Evolutionary conservation across 1,284 basidiomycete species (phyloP).

Genomic region (Trichosporon asahii): DNA sequence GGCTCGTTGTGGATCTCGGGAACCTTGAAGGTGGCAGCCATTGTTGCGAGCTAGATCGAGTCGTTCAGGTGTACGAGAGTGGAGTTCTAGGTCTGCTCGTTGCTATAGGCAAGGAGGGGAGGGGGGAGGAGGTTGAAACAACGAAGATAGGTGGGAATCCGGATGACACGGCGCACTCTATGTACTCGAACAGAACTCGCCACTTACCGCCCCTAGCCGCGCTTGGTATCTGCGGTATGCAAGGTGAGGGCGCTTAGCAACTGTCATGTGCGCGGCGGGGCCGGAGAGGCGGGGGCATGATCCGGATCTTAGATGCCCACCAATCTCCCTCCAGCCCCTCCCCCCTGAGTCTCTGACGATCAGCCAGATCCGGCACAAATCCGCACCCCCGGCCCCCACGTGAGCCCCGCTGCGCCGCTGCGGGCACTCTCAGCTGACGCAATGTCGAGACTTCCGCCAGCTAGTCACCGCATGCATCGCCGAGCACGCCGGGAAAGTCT

Average conservation of each 20-base stretch:
- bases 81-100: neutral
- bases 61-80: neutral
- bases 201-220: constrained; percentile 5
- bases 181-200: constrained; percentile 1
- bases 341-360: neutral
- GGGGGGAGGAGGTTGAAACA: neutral
- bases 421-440: neutral
- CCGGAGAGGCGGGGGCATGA: neutral
- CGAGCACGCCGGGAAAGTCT: neutral
- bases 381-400: neutral
- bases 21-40: constrained; percentile 71
- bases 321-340: neutral
- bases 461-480: neutral
- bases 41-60: constrained; percentile 23
- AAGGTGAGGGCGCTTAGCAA: neutral
- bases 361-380: neutral
- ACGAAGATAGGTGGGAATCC: neutral
- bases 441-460: neutral
- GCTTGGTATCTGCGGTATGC: constrained; percentile 3
- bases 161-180: neutral
- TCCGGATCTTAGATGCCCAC: constrained; percentile 1
- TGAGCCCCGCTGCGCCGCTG: neutral
- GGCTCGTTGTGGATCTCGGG: constrained; percentile 85
- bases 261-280: constrained; percentile 2
- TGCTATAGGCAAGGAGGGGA: neutral